phyloP scores from a whole-genome alignment of 2,329 filamentous ascomycete species.

The Paracamarosporium sp. region DNA sequence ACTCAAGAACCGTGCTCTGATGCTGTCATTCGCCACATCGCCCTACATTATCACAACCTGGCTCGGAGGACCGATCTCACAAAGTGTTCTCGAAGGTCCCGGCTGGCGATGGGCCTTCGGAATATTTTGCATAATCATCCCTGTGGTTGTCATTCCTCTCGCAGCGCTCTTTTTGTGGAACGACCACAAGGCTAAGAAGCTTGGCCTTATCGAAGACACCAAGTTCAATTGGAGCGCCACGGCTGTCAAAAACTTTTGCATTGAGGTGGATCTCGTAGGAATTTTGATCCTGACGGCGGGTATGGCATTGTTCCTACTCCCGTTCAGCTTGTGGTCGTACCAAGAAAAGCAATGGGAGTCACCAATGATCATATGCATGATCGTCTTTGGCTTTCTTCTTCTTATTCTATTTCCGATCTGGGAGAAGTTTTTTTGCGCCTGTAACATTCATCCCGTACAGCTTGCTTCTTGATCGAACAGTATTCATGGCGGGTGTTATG shows the following conservation, averaged over 20 bases:
- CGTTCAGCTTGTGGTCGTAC: conserved; percentile 62
- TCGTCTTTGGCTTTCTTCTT: conserved; percentile 41
- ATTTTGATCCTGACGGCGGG: conserved; percentile 67
- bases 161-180: conserved; percentile 62
- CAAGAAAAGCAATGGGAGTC: conserved; percentile 37
- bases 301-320: conserved; percentile 69
- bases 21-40: conserved; percentile 56
- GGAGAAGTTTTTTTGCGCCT: conserved; percentile 46
- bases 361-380: conserved; percentile 45
- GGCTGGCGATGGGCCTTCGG: conserved; percentile 73
- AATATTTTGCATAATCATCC: conserved; percentile 68
- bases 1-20: conserved; percentile 68
- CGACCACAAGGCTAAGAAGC: conserved; percentile 63
- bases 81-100: conserved; percentile 52
- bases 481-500: conserved; percentile 58
- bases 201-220: conserved; percentile 55
- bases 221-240: conserved; percentile 56
- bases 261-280: conserved; percentile 55
- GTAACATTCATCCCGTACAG: conserved; percentile 50
- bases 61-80: conserved; percentile 24
- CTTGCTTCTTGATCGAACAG: conserved; percentile 34
- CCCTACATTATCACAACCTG: conserved; percentile 28
- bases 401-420: conserved; percentile 43
- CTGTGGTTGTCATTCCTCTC: conserved; percentile 65
- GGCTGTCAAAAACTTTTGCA: conserved; percentile 54